Evolutionary conservation across 2,329 filamentous ascomycete species (phyloP), one percentile per base, ranked within the genome.

Genomic region (Trichothecium sympodiale): DNA sequence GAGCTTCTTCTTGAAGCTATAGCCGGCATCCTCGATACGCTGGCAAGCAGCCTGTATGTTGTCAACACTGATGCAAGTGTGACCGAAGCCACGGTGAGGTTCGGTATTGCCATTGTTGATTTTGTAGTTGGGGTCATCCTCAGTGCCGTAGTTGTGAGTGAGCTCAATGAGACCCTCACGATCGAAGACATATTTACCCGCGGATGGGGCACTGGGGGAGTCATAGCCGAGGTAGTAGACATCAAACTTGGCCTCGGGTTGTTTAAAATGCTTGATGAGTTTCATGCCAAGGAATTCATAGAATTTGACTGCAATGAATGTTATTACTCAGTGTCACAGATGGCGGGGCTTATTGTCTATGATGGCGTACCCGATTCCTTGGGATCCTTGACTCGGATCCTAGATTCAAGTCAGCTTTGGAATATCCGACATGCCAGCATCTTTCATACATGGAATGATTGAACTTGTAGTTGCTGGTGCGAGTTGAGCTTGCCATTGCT

Each of bases 151-250:
- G 60, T 80, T 80, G 60, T 80, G 75, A 37, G 76, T 80, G 43
- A 98, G 72, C 61, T 98, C 91, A 45, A 98, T 77, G 29, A 96
- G 72, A 32, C 85, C 91, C 59, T 94, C 81, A 37, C 91, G 81
- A 59, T 94, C 85, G 65, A 80, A 88, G 20, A 61, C 54, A 52
- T 80, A 74, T 43, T 78, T 78, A 50, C 80, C 82, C 38, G 73
- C 67, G 8, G 83, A 91, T n/a, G 75, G 64, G 12, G 89, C 82
- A 27, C 73, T 67, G 8, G 85, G 75, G 23, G 76, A 74, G 55
- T 94, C 81, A 62, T 93, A 96, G 40, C 80, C 87, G 41, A 98
- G 71, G 64, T 96, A 96, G 69, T 96, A 96, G 18, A 95, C 76
- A 51, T 91, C 85, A 59, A 96, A 96, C 54, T 93, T 94, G 59